Evolutionary conservation across 2,329 filamentous ascomycete genomes (phyloP).

Genomic region (Davidsoniella eucalypti): DNA sequence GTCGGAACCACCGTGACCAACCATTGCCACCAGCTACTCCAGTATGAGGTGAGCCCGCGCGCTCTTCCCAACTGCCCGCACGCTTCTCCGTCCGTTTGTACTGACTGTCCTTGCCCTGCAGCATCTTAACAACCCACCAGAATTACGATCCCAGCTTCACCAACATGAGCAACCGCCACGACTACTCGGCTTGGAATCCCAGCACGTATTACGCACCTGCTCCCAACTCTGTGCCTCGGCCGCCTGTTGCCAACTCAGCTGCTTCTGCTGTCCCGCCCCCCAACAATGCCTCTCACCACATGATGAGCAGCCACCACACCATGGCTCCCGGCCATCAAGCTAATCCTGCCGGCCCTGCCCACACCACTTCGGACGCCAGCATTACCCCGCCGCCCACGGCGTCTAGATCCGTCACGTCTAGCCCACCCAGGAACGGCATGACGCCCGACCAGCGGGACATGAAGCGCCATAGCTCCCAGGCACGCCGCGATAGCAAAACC

Average conservation of each 20-base stretch:
- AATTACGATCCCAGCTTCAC: slow-evolving; percentile 11
- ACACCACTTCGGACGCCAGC: slow-evolving; percentile 27
- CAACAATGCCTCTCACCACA: slow-evolving; percentile 9
- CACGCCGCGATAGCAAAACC: slow-evolving; percentile 40
- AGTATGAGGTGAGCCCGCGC: slow-evolving; percentile 12
- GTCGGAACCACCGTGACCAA: too few species aligned
- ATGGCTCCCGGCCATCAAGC: slow-evolving; percentile 5
- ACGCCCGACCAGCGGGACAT: slow-evolving; percentile 45
- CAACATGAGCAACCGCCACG: slow-evolving; percentile 12
- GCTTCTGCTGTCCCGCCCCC: slow-evolving; percentile 2
- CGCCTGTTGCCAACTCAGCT: background rate
- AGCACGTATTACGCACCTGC: slow-evolving; percentile 1
- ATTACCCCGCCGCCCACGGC: slow-evolving; percentile 30
- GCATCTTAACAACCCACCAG: slow-evolving; percentile 6
- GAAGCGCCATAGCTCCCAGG: slow-evolving; percentile 43
- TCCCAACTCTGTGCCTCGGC: background rate
- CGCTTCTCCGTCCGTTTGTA: background rate
- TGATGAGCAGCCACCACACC: slow-evolving; percentile 6
- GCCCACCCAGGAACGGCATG: slow-evolving; percentile 36
- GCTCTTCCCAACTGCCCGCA: slow-evolving; percentile 8
- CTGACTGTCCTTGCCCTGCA: slow-evolving; percentile 4
- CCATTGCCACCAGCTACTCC: background rate
- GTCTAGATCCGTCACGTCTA: slow-evolving; percentile 38
- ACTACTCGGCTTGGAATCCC: slow-evolving; percentile 6
- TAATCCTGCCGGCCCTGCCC: slow-evolving; percentile 11